Percentiles rank a stretch among this genome's conserved stretches.
These are phyloP conservation scores for Fusarium tricinctum DNA, from an alignment of 2,329 filamentous ascomycete species.

Conservation along the genomic window DNA sequence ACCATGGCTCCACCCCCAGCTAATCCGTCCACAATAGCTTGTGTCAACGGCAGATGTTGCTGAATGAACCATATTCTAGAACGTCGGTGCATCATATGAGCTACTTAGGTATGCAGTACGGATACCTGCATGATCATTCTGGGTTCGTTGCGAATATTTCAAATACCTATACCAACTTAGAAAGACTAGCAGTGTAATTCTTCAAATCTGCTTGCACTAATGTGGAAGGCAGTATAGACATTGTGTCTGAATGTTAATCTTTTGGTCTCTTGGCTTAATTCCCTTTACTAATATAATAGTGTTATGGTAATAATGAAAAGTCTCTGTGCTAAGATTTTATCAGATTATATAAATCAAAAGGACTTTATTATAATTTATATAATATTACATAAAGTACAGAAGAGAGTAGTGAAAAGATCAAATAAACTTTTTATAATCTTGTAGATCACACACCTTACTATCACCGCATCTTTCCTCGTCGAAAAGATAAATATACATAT, in stretches of 20 bases:
- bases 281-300: too few relatives aligned
- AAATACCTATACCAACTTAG: not conserved
- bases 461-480: not conserved
- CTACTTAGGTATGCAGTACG: not conserved
- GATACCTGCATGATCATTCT: not conserved
- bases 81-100: constrained; percentile 14
- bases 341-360: too few relatives aligned
- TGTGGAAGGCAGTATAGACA: too few relatives aligned
- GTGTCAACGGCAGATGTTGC: constrained; percentile 9
- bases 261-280: too few relatives aligned
- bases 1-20: constrained; percentile 8
- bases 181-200: not conserved
- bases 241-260: too few relatives aligned
- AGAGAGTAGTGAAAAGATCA: too few relatives aligned
- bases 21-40: constrained; percentile 2
- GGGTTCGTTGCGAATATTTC: constrained; percentile 1
- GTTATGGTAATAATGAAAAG: too few relatives aligned
- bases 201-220: not conserved
- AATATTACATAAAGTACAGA: too few relatives aligned
- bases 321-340: too few relatives aligned
- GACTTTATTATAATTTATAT: too few relatives aligned
- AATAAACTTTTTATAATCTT: constrained; percentile 6
- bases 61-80: constrained; percentile 19
- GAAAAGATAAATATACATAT: not conserved
- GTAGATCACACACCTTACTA: constrained; percentile 1